These are phyloP conservation scores for Orbilia javanica DNA, from an alignment of 2,329 filamentous ascomycete species.

Conservation along the genomic window DNA sequence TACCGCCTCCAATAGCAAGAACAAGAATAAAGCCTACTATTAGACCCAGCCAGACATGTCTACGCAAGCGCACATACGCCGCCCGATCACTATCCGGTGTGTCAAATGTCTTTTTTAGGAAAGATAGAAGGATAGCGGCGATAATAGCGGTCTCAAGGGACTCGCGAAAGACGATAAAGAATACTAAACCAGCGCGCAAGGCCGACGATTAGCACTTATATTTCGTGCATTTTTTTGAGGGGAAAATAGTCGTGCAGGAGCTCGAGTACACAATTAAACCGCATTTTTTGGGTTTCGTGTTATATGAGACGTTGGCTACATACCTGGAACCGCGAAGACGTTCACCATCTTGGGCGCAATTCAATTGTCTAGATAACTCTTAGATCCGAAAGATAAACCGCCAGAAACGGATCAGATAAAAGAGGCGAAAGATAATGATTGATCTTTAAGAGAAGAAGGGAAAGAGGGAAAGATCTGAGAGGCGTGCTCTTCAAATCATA, in stretches of 20 bases:
- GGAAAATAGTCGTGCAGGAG: background rate
- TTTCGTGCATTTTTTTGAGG: background rate
- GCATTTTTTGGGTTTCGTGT: conserved; percentile 2
- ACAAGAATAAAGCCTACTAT: conserved; percentile 74
- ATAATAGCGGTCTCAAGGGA: conserved; percentile 85
- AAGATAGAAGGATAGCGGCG: conserved; percentile 86
- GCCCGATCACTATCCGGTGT: conserved; percentile 71
- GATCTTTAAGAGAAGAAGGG: conserved; percentile 35
- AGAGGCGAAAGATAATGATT: conserved; percentile 41
- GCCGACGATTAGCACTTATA: background rate
- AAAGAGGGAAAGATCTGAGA: conserved; percentile 44
- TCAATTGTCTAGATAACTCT: conserved; percentile 25
- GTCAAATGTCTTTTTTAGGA: conserved; percentile 83
- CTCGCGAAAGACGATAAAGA: conserved; percentile 92
- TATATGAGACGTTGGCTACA: conserved; percentile 49
- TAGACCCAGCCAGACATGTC: conserved; percentile 79
- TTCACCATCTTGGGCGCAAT: conserved; percentile 71
- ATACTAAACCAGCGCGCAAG: conserved; percentile 68
- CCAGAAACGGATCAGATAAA: conserved; percentile 54
- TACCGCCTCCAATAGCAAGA: conserved; percentile 74
- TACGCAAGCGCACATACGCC: conserved; percentile 76
- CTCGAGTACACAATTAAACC: background rate
- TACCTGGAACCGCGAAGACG: conserved; percentile 79
- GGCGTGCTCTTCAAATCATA: conserved; percentile 37
- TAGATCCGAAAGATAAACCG: conserved; percentile 59